phyloP scores from a whole-genome alignment of 768 basidiomycete genomes.

The Leccinum disarticulatum region DNA sequence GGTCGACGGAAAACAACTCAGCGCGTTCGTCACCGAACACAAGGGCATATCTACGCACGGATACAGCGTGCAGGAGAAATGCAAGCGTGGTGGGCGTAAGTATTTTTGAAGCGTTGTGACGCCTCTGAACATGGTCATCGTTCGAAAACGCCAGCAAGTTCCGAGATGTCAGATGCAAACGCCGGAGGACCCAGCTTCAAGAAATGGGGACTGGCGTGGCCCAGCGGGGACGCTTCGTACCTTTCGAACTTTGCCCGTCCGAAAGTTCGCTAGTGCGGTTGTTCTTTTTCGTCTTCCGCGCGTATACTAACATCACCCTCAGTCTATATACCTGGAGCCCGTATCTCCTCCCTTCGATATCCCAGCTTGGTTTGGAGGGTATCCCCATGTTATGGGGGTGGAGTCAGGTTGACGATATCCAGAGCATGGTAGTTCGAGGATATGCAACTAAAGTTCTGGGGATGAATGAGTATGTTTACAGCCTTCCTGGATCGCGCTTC shows the following conservation, averaged over 20 bases:
- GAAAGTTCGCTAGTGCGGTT: conserved; percentile 45
- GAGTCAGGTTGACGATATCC: conserved; percentile 49
- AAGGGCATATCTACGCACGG: not conserved
- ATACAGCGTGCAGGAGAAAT: conserved; percentile 11
- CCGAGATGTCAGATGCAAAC: not conserved
- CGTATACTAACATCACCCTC: not conserved
- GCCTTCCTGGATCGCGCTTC: not conserved
- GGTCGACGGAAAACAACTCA: conserved; percentile 3
- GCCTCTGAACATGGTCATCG: conserved; percentile 9
- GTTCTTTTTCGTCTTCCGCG: not conserved
- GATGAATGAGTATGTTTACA: conserved; percentile 70
- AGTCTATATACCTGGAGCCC: conserved; percentile 73
- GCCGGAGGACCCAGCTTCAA: conserved; percentile 7
- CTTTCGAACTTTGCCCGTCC: conserved; percentile 50
- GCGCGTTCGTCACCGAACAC: not conserved
- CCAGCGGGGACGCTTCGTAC: conserved; percentile 49
- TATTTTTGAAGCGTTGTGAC: conserved; percentile 19
- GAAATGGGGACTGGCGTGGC: conserved; percentile 72
- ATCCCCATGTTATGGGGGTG: conserved; percentile 76
- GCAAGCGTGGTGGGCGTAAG: conserved; percentile 16
- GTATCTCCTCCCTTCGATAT: conserved; percentile 40
- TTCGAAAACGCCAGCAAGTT: not conserved
- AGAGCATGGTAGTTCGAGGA: conserved; percentile 44
- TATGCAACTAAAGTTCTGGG: conserved; percentile 61
- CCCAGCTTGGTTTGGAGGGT: conserved; percentile 49